Evolutionary conservation across 1,284 basidiomycete species (phyloP).

Genomic region (Malassezia caprae): DNA sequence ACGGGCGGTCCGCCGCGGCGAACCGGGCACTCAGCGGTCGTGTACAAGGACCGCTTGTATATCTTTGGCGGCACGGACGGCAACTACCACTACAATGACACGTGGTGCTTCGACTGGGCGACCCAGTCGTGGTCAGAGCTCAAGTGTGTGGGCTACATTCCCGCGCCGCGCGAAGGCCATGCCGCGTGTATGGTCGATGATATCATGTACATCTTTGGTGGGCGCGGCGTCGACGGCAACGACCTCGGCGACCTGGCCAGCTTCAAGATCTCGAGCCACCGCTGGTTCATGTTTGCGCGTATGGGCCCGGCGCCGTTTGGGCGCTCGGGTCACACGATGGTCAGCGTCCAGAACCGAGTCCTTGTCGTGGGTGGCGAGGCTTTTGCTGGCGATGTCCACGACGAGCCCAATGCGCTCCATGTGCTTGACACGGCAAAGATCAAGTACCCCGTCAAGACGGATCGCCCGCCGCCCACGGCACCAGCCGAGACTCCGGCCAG

Average conservation of each 20-base stretch:
- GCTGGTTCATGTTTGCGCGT: conserved; percentile 99
- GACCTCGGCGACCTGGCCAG: conserved; percentile 89
- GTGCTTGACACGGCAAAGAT: conserved; percentile 52
- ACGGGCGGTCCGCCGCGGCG: conserved; percentile 67
- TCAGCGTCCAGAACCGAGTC: conserved; percentile 73
- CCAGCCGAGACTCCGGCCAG: neutral
- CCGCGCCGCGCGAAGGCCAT: conserved; percentile 90
- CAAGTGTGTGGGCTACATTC: conserved; percentile 93
- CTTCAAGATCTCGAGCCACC: conserved; percentile 70
- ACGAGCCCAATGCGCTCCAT: conserved; percentile 74
- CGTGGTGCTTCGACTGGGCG: conserved; percentile 83
- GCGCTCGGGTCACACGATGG: conserved; percentile 89
- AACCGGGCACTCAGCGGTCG: conserved; percentile 85
- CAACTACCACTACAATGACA: conserved; percentile 97
- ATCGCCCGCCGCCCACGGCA: neutral
- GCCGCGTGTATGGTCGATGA: conserved; percentile 93
- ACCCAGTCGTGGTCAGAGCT: conserved; percentile 82
- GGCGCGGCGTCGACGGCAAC: conserved; percentile 90
- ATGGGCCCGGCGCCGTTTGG: conserved; percentile 90
- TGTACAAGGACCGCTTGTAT: conserved; percentile 67
- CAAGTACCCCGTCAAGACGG: conserved; percentile 45
- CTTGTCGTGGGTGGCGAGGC: conserved; percentile 92
- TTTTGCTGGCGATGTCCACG: conserved; percentile 59
- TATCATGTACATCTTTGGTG: conserved; percentile 95
- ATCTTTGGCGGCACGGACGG: conserved; percentile 98